These are phyloP conservation scores for Aureobasidium sp. DNA, from an alignment of 2,329 filamentous ascomycete genomes.

Conservation along the genomic window DNA sequence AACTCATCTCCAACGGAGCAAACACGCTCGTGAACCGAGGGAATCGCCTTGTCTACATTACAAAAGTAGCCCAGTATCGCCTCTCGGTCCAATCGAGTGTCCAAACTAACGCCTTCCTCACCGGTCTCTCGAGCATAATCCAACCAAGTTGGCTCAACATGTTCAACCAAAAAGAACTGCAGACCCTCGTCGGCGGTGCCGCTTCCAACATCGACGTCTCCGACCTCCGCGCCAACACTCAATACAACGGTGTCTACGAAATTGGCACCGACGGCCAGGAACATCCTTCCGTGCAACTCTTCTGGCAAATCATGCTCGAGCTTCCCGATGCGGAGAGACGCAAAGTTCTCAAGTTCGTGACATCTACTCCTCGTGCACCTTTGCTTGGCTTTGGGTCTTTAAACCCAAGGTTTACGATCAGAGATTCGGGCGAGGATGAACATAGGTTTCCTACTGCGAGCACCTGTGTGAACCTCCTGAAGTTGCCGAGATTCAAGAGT, in stretches of 20 bases:
- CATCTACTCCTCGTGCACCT: constrained; percentile 82
- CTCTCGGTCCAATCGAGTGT: constrained; percentile 68
- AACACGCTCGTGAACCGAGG: constrained; percentile 77
- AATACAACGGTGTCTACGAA: constrained; percentile 79
- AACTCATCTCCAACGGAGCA: constrained; percentile 69
- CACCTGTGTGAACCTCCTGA: constrained; percentile 91
- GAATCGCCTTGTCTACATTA: constrained; percentile 90
- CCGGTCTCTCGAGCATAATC: constrained; percentile 79
- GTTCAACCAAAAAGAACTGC: constrained; percentile 95
- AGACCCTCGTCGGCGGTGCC: constrained; percentile 86
- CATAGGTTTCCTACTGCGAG: constrained; percentile 81
- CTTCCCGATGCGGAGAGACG: constrained; percentile 70
- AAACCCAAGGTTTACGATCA: constrained; percentile 78
- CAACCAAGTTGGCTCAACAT: constrained; percentile 90
- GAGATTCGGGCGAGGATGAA: constrained; percentile 71
- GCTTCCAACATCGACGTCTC: constrained; percentile 77
- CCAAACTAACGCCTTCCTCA: constrained; percentile 84
- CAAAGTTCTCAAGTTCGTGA: constrained; percentile 91
- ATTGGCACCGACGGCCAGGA: constrained; percentile 85
- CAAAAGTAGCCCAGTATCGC: constrained; percentile 79
- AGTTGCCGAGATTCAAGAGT: constrained; percentile 73
- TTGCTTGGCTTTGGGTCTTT: constrained; percentile 81
- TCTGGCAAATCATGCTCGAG: constrained; percentile 80
- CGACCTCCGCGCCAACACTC: constrained; percentile 74
- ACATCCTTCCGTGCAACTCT: constrained; percentile 75